Evolutionary conservation across 306 rosid species (phyloP).

Genomic region (Crataegus laevigata): DNA sequence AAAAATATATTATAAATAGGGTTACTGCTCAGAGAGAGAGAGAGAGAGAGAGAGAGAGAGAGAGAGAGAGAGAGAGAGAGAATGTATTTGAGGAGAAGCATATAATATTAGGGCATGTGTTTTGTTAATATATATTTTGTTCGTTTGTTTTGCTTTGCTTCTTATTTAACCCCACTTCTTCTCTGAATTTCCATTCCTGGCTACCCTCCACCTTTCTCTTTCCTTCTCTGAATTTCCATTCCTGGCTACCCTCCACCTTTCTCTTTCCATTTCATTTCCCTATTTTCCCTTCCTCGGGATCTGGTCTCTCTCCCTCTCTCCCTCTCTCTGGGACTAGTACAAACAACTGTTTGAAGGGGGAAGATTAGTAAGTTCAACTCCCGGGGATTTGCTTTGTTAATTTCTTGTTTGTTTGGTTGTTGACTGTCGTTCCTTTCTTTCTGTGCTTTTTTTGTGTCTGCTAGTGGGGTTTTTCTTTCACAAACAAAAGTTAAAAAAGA

Average conservation of each 20-base stretch:
- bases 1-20: no score
- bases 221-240: conserved; percentile 44
- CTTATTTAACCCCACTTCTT: conserved; percentile 47
- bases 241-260: conserved; percentile 12
- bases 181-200: conserved; percentile 43
- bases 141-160: conserved; percentile 26
- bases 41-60: no score
- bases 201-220: conserved; percentile 18
- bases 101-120: conserved; percentile 51
- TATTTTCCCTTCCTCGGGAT: conserved; percentile 47
- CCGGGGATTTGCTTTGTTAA: conserved; percentile 38
- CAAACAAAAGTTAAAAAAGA: not conserved
- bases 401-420: conserved; percentile 14
- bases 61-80: conserved; percentile 26
- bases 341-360: not conserved
- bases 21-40: no score
- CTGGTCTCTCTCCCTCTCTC: conserved; percentile 32
- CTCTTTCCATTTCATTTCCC: conserved; percentile 12
- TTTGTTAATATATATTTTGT: conserved; percentile 1
- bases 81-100: conserved; percentile 16
- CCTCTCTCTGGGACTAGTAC: not conserved
- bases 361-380: conserved; percentile 32
- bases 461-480: not conserved
- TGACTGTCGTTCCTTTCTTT: conserved; percentile 8
- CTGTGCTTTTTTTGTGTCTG: conserved; percentile 15